A percentile compares a stretch with the other conserved stretches of the same genome.
phyloP scores from a whole-genome alignment of 495 filamentous ascomycete genomes.

The Trichocladium uniseriatum region DNA sequence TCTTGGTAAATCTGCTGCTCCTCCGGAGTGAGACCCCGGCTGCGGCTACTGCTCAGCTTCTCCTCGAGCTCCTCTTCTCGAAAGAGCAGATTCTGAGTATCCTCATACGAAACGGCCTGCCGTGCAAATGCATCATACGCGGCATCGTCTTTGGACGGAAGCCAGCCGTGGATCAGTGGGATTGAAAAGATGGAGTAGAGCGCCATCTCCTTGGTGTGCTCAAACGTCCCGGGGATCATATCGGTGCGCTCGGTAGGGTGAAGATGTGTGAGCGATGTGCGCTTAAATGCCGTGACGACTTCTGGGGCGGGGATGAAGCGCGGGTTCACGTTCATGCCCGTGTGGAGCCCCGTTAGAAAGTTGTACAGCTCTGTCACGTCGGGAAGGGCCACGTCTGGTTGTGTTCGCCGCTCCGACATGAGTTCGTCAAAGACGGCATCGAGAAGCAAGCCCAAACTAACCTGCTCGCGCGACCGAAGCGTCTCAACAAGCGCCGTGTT shows the following conservation, averaged over 20 bases:
- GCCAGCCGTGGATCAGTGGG: slow-evolving; percentile 90
- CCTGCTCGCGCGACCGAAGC: slow-evolving; percentile 70
- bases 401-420: slow-evolving; percentile 51
- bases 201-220: slow-evolving; percentile 70
- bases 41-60: slow-evolving; percentile 48
- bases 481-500: slow-evolving; percentile 67
- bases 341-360: slow-evolving; percentile 83
- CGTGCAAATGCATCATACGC: slow-evolving; percentile 59
- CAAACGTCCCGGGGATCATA: slow-evolving; percentile 61
- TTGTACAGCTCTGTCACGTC: slow-evolving; percentile 80
- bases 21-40: slow-evolving; percentile 46
- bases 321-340: slow-evolving; percentile 97
- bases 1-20: slow-evolving; percentile 68
- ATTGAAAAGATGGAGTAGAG: slow-evolving; percentile 82
- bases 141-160: slow-evolving; percentile 54
- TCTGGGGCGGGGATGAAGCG: slow-evolving; percentile 52
- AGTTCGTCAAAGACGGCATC: slow-evolving; percentile 87
- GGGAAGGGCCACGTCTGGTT: slow-evolving; percentile 47
- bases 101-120: slow-evolving; percentile 74
- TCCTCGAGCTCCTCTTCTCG: slow-evolving; percentile 79
- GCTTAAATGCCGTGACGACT: slow-evolving; percentile 34
- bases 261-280: slow-evolving; percentile 33
- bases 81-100: slow-evolving; percentile 80
- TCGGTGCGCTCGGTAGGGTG: slow-evolving; percentile 37
- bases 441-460: slow-evolving; percentile 74